phyloP scores from a whole-genome alignment of 352 stramenopile species.

The Globisporangium emineosum region DNA sequence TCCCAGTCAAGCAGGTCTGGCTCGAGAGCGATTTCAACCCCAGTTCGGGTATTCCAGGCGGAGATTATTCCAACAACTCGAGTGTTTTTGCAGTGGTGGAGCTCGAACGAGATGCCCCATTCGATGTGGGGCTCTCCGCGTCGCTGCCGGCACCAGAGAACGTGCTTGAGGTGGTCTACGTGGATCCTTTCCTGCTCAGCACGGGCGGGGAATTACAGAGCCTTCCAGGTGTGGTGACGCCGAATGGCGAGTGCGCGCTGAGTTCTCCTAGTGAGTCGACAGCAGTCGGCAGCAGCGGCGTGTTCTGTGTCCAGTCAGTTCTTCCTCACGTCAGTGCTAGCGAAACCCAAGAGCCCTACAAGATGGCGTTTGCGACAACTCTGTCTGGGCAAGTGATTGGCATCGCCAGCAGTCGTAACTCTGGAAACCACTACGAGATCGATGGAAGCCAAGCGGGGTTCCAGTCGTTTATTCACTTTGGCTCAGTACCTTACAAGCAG shows the following conservation, averaged over 20 bases:
- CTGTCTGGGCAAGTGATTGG: not conserved
- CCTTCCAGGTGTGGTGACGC: not conserved
- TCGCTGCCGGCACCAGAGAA: not conserved
- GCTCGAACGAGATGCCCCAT: not conserved
- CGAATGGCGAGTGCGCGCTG: not conserved
- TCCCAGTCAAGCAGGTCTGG: constrained; percentile 5
- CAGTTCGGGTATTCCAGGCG: not conserved
- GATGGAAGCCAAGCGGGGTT: not conserved
- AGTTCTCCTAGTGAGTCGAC: not conserved
- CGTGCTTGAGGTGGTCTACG: not conserved
- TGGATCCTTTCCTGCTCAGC: not conserved
- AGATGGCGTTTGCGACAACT: not conserved
- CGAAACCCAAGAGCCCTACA: not conserved
- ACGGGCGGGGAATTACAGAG: not conserved
- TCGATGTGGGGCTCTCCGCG: not conserved
- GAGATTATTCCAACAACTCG: not conserved
- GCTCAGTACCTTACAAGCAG: not conserved
- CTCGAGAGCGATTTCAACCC: not conserved
- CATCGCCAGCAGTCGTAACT: not conserved
- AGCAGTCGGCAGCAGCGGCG: not conserved
- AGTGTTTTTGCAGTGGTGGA: not conserved
- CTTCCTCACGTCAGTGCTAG: not conserved
- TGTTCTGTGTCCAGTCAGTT: not conserved
- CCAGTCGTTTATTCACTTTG: not conserved
- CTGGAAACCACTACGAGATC: not conserved